These are phyloP conservation scores for Corylus americana DNA, from an alignment of 306 rosid genomes.

Conservation along the genomic window DNA sequence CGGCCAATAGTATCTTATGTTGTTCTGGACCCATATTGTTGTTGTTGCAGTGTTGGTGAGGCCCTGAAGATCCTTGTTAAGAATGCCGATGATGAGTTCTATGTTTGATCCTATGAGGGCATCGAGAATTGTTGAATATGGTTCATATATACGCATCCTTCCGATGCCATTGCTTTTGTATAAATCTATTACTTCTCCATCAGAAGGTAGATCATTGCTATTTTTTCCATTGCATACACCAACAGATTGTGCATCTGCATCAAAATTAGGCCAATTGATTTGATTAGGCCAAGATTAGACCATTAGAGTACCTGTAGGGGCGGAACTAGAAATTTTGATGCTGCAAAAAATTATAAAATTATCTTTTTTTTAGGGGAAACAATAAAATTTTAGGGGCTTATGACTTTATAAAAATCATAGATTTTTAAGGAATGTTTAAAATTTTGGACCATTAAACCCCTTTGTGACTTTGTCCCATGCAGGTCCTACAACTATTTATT, in stretches of 20 bases:
- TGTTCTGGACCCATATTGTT: conserved; percentile 35
- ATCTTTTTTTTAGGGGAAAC: no score
- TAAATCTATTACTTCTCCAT: conserved; percentile 36
- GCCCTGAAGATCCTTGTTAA: conserved; percentile 16
- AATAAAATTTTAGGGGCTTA: no score
- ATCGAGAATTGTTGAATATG: conserved; percentile 30
- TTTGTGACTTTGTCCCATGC: no score
- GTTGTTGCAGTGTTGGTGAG: conserved; percentile 36
- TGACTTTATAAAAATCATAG: no score
- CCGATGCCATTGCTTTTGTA: conserved; percentile 35
- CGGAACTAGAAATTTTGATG: no score
- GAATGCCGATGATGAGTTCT: conserved; percentile 38
- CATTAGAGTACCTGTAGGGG: no score
- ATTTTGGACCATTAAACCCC: no score
- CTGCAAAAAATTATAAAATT: no score
- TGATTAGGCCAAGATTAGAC: neutral
- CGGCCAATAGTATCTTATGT: conserved; percentile 30
- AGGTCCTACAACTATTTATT: no score
- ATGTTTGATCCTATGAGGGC: conserved; percentile 60
- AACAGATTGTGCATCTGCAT: conserved; percentile 45
- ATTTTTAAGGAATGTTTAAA: no score
- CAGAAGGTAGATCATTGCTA: conserved; percentile 35
- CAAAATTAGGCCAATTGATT: neutral
- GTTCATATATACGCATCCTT: conserved; percentile 42
- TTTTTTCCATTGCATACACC: conserved; percentile 59